Evolutionary conservation across 352 stramenopile genomes (phyloP).

Genomic region (Pythium rhizo-oryzae): DNA sequence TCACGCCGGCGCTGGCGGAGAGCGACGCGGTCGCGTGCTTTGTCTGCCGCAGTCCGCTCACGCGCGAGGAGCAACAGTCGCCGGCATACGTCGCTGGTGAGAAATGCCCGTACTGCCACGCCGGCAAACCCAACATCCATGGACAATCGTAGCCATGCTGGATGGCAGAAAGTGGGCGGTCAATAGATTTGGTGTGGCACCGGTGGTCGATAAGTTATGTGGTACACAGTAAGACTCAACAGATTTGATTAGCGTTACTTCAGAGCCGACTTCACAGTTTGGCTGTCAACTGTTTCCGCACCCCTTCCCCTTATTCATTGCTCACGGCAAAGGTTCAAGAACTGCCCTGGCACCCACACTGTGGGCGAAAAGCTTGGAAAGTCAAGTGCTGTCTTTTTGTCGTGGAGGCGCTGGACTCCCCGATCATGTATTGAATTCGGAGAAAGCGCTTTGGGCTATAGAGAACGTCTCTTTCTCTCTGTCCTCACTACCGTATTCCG

Average conservation of each 20-base stretch:
- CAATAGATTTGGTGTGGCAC: slow-evolving; percentile 19
- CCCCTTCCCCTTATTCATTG: slow-evolving; percentile 20
- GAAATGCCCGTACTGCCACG: slow-evolving; percentile 62
- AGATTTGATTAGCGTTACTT: slow-evolving; percentile 5
- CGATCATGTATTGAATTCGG: too few relatives aligned
- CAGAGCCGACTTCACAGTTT: slow-evolving; percentile 1
- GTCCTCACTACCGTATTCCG: too few relatives aligned
- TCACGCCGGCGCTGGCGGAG: slow-evolving; percentile 63
- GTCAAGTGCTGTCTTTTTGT: not conserved
- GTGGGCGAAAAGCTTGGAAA: not conserved
- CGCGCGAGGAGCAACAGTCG: slow-evolving; percentile 47
- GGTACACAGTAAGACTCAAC: not conserved
- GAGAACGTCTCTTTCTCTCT: too few relatives aligned
- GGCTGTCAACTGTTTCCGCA: slow-evolving; percentile 16
- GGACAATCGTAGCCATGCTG: too few relatives aligned
- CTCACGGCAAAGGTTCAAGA: slow-evolving; percentile 16
- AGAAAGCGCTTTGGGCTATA: too few relatives aligned
- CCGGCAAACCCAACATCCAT: slow-evolving; percentile 36
- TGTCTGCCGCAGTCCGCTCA: slow-evolving; percentile 59
- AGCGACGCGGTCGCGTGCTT: slow-evolving; percentile 49
- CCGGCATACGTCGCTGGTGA: slow-evolving; percentile 41
- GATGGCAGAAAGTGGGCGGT: slow-evolving; percentile 1
- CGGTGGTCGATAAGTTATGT: slow-evolving; percentile 2
- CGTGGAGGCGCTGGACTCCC: too few relatives aligned
- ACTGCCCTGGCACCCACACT: not conserved